A percentile compares a stretch with the other conserved stretches of the same genome.
These are phyloP conservation scores for Setomelanomma holmii DNA, from an alignment of 2,329 filamentous ascomycete species.

Conservation along the genomic window DNA sequence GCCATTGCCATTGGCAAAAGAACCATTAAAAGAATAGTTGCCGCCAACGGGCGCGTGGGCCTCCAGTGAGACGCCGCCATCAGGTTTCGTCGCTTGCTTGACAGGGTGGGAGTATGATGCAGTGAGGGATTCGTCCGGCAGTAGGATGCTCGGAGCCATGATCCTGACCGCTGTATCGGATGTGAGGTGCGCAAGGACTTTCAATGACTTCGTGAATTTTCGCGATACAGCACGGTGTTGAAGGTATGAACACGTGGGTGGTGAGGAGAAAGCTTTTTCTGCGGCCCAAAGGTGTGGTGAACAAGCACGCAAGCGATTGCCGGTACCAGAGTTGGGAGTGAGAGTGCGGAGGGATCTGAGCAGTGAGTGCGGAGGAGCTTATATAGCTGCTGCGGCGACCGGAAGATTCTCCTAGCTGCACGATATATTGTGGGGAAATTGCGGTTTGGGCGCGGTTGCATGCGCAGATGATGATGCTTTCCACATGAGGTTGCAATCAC, in stretches of 20 bases:
- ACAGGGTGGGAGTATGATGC: slow-evolving; percentile 16
- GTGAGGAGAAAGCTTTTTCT: not conserved
- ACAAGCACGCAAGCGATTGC: slow-evolving; percentile 9
- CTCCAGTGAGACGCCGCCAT: slow-evolving; percentile 30
- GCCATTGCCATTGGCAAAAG: slow-evolving; percentile 20
- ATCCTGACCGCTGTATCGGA: too few species aligned
- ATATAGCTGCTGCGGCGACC: slow-evolving; percentile 16
- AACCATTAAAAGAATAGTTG: slow-evolving; percentile 17
- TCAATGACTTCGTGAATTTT: too few species aligned
- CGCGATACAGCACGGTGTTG: too few species aligned
- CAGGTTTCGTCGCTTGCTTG: slow-evolving; percentile 25
- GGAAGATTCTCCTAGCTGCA: slow-evolving; percentile 11
- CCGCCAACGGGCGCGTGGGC: slow-evolving; percentile 25
- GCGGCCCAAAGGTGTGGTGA: not conserved
- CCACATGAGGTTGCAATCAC: slow-evolving; percentile 1
- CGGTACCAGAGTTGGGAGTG: slow-evolving; percentile 5
- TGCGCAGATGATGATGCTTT: slow-evolving; percentile 11
- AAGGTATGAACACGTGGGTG: not conserved
- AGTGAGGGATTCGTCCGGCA: slow-evolving; percentile 32
- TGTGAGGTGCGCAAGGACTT: too few species aligned
- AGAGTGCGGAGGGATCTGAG: not conserved
- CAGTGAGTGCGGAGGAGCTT: slow-evolving; percentile 14
- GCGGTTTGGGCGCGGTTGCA: slow-evolving; percentile 11
- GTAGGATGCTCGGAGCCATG: slow-evolving; percentile 43
- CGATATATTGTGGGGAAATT: slow-evolving; percentile 29